These are phyloP conservation scores for Crithidia bombi DNA, from an alignment of 208 protist genomes.

Conservation along the genomic window DNA sequence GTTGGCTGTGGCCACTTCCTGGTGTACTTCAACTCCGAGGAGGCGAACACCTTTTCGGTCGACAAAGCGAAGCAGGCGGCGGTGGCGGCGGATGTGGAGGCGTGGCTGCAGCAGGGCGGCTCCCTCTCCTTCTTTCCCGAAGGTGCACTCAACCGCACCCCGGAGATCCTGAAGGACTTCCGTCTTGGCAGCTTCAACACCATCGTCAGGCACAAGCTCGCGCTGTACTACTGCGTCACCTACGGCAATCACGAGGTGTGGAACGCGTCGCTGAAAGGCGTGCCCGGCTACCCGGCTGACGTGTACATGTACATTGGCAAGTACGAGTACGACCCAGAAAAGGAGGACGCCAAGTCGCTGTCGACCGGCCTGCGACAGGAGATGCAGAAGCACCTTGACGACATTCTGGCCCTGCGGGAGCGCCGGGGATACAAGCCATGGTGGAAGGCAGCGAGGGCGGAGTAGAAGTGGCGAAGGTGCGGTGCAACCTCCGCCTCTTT, in stretches of 20 bases:
- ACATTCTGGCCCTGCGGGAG: slow-evolving; percentile 51
- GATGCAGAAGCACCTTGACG: slow-evolving; percentile 80
- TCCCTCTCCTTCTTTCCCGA: slow-evolving; percentile 88
- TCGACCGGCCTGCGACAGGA: slow-evolving; percentile 52
- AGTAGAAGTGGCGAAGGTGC: not conserved
- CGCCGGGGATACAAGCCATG: slow-evolving; percentile 48
- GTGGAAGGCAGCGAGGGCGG: slow-evolving; percentile 29
- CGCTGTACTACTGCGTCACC: slow-evolving; percentile 79
- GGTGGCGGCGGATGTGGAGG: slow-evolving; percentile 64
- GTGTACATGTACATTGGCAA: slow-evolving; percentile 82
- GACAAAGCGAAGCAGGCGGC: slow-evolving; percentile 83
- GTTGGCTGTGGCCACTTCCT: slow-evolving; percentile 76
- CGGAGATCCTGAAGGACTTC: slow-evolving; percentile 81
- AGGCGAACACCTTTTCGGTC: slow-evolving; percentile 60
- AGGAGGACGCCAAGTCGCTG: slow-evolving; percentile 49
- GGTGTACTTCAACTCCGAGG: slow-evolving; percentile 81
- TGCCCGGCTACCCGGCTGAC: slow-evolving; percentile 79
- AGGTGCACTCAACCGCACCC: slow-evolving; percentile 80
- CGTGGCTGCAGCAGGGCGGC: slow-evolving; percentile 59
- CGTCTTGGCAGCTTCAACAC: slow-evolving; percentile 83
- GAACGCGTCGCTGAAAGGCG: slow-evolving; percentile 47
- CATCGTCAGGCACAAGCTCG: slow-evolving; percentile 63
- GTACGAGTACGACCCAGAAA: slow-evolving; percentile 64
- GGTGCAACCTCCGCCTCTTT: not conserved
- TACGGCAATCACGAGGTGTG: slow-evolving; percentile 87